These are phyloP conservation scores for Linum trigynum DNA, from an alignment of 345 rosid genomes.

Conservation along the genomic window DNA sequence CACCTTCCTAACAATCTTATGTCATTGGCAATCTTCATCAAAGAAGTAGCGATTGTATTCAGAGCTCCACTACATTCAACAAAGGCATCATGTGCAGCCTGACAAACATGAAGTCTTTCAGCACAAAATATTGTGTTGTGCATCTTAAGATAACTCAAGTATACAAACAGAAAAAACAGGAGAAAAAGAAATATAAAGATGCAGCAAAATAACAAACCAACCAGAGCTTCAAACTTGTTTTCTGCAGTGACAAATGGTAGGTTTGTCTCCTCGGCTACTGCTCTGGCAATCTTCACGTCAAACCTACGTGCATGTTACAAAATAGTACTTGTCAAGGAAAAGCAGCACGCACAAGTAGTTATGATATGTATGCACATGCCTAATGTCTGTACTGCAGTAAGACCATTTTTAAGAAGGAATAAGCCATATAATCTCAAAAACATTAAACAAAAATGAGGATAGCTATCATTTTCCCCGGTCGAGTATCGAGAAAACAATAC, in stretches of 20 bases:
- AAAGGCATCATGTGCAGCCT: constrained; percentile 98
- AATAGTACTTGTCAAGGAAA: background rate
- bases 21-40: constrained; percentile 95
- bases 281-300: constrained; percentile 85
- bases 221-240: constrained; percentile 98
- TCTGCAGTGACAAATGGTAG: constrained; percentile 91
- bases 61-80: constrained; percentile 94
- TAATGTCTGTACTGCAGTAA: background rate
- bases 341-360: background rate
- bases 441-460: no score
- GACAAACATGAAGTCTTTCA: constrained; percentile 19
- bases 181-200: constrained; percentile 3
- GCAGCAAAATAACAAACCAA: constrained; percentile 25
- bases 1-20: constrained; percentile 84
- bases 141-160: background rate
- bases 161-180: background rate
- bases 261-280: constrained; percentile 85
- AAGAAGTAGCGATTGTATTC: constrained; percentile 65
- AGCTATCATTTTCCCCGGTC: no score
- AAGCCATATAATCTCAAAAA: background rate
- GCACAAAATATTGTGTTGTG: constrained; percentile 6
- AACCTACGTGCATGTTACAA: constrained; percentile 37
- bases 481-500: no score
- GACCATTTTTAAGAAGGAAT: background rate
- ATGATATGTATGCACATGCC: background rate